A percentile compares a stretch with the other conserved stretches of the same genome.
These are phyloP conservation scores for Corynascus novoguineensis DNA, from an alignment of 495 filamentous ascomycete species.

Conservation along the genomic window DNA sequence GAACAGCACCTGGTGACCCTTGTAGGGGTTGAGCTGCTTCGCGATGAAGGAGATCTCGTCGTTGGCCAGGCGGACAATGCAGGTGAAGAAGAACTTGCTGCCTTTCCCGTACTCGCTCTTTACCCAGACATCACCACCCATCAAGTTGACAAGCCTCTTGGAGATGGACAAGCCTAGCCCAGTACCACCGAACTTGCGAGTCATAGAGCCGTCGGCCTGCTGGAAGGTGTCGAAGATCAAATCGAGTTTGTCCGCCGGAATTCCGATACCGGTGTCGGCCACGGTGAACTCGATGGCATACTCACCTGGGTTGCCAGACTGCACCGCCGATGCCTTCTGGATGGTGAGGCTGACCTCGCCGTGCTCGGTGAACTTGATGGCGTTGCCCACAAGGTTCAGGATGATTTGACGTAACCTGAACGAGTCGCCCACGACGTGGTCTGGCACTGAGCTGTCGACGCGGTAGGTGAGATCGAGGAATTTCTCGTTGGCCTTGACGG, in stretches of 20 bases:
- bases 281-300: conserved; percentile 97
- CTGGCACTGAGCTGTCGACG: conserved; percentile 89
- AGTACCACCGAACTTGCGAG: conserved; percentile 92
- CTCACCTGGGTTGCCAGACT: conserved; percentile 59
- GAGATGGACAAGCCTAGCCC: conserved; percentile 96
- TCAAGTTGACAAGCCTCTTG: conserved; percentile 88
- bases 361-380: conserved; percentile 95
- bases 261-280: conserved; percentile 95
- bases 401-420: conserved; percentile 96
- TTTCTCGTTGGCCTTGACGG: conserved; percentile 96
- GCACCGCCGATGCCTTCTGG: conserved; percentile 58
- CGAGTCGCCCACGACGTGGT: conserved; percentile 95
- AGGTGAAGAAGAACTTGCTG: conserved; percentile 96
- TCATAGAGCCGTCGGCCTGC: conserved; percentile 97
- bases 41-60: conserved; percentile 75
- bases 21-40: conserved; percentile 82
- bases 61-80: conserved; percentile 79
- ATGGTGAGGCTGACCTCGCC: conserved; percentile 96
- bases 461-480: conserved; percentile 90
- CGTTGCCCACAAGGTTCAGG: conserved; percentile 73
- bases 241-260: conserved; percentile 91
- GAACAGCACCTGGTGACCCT: conserved; percentile 87
- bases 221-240: conserved; percentile 99
- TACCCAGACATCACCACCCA: conserved; percentile 98
- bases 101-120: conserved; percentile 88